These are phyloP conservation scores for Geranium incanum DNA, from an alignment of 441 rosid species.

Conservation along the genomic window DNA sequence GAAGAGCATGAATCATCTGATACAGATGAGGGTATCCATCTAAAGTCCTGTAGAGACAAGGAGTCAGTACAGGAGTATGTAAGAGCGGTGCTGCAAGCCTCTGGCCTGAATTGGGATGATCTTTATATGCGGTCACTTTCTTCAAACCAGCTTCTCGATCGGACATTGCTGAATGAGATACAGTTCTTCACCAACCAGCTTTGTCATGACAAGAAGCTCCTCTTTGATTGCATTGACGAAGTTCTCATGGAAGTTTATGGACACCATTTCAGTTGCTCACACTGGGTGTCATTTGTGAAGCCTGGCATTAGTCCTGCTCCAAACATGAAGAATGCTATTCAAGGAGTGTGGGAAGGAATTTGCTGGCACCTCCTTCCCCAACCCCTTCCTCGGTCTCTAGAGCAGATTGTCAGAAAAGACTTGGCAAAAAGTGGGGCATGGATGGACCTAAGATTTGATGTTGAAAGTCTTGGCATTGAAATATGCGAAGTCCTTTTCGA, in stretches of 20 bases:
- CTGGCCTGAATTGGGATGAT: slow-evolving; percentile 65
- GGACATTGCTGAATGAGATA: slow-evolving; percentile 45
- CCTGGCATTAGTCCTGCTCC: slow-evolving; percentile 34
- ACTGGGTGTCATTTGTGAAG: slow-evolving; percentile 50
- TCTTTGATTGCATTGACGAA: slow-evolving; percentile 74
- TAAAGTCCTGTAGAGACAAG: slow-evolving; percentile 37
- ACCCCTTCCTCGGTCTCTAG: slow-evolving; percentile 55
- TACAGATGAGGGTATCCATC: slow-evolving; percentile 26
- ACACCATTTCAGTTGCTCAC: slow-evolving; percentile 44
- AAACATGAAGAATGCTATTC: slow-evolving; percentile 33
- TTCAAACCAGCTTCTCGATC: slow-evolving; percentile 64
- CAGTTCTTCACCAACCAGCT: slow-evolving; percentile 47
- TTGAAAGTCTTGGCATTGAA: slow-evolving; percentile 43
- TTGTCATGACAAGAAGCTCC: slow-evolving; percentile 47
- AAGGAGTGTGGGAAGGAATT: slow-evolving; percentile 66
- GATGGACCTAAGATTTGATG: slow-evolving; percentile 58
- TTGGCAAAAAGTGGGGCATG: slow-evolving; percentile 50
- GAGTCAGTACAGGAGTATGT: slow-evolving; percentile 45
- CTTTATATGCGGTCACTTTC: slow-evolving; percentile 49
- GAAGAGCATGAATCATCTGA: slow-evolving; percentile 43
- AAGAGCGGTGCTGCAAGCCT: slow-evolving; percentile 48
- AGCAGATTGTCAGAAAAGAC: slow-evolving; percentile 68
- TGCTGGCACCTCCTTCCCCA: slow-evolving; percentile 60
- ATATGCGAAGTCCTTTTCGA: slow-evolving; percentile 52
- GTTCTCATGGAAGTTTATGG: slow-evolving; percentile 55